These are phyloP conservation scores for Orbilia javanica DNA, from an alignment of 2,329 filamentous ascomycete species.

Conservation along the genomic window DNA sequence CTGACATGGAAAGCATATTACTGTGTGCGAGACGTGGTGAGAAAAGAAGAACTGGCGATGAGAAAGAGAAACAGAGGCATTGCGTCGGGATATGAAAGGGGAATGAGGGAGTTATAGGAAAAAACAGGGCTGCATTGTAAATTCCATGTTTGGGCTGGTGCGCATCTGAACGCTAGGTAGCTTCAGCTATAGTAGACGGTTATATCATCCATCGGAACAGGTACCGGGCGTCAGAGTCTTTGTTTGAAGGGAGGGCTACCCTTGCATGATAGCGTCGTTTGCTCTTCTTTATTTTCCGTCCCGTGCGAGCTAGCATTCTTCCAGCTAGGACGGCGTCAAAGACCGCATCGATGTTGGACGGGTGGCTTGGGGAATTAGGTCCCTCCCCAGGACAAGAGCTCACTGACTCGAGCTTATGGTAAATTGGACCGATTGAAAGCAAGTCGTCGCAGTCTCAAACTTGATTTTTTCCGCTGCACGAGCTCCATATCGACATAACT, in stretches of 20 bases:
- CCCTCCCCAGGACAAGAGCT: constrained; percentile 10
- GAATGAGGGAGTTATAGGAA: constrained; percentile 48
- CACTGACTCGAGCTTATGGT: constrained; percentile 18
- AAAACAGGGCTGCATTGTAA: constrained; percentile 49
- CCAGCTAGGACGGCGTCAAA: constrained; percentile 29
- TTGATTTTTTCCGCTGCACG: constrained; percentile 21
- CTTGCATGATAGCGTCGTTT: constrained; percentile 10
- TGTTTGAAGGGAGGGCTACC: constrained; percentile 34
- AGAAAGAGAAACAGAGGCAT: constrained; percentile 22
- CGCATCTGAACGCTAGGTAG: constrained; percentile 18
- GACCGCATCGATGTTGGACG: constrained; percentile 3
- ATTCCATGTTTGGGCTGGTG: constrained; percentile 35
- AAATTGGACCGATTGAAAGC: constrained; percentile 19
- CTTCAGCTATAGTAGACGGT: constrained; percentile 35
- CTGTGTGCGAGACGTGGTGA: not conserved
- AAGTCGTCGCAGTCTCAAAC: constrained; percentile 5
- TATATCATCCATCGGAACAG: constrained; percentile 42
- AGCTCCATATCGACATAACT: constrained; percentile 20
- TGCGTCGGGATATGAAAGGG: constrained; percentile 34
- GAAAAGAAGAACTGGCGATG: not conserved
- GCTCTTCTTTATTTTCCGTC: constrained; percentile 45
- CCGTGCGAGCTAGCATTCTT: constrained; percentile 33
- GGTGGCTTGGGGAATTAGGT: constrained; percentile 5
- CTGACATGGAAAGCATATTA: constrained; percentile 13
- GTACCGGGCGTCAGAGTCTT: constrained; percentile 44